These are phyloP conservation scores for Babesia caballi DNA, from an alignment of 169 alveolate species.

Conservation along the genomic window DNA sequence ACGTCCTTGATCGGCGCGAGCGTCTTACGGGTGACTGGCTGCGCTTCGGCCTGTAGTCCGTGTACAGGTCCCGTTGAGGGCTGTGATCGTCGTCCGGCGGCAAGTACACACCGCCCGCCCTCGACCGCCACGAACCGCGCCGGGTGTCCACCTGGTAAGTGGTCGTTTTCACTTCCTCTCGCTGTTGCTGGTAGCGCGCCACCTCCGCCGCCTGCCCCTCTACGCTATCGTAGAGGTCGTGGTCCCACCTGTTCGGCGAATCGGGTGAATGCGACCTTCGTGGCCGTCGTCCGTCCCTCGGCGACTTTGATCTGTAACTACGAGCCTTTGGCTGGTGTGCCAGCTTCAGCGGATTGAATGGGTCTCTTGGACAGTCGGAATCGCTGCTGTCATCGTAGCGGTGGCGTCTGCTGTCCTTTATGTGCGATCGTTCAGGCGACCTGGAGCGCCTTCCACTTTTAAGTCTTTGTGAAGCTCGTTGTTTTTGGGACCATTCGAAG, in stretches of 20 bases:
- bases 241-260: slow-evolving; percentile 43
- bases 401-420: background rate
- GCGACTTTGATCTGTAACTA: background rate
- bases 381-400: slow-evolving; percentile 10
- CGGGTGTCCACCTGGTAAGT: slow-evolving; percentile 22
- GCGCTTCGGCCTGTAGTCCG: slow-evolving; percentile 3
- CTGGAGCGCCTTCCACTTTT: background rate
- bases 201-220: slow-evolving; percentile 9
- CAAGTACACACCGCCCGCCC: slow-evolving; percentile 66
- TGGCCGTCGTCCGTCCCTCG: background rate
- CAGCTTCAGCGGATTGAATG: slow-evolving; percentile 57
- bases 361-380: slow-evolving; percentile 56
- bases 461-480: no score
- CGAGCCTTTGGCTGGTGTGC: slow-evolving; percentile 9
- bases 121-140: slow-evolving; percentile 54
- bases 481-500: slow-evolving; percentile 50
- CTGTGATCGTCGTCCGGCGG: slow-evolving; percentile 29
- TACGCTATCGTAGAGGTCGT: slow-evolving; percentile 41
- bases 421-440: background rate
- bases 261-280: background rate
- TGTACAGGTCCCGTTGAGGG: slow-evolving; percentile 24
- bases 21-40: background rate
- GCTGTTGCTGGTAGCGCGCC: background rate
- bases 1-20: slow-evolving; percentile 1
- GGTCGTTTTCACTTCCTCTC: background rate